A percentile compares a stretch with the other conserved stretches of the same genome.
Conservation (phyloP, 306 rosid species). For the Quercus engelmannii region DNA sequence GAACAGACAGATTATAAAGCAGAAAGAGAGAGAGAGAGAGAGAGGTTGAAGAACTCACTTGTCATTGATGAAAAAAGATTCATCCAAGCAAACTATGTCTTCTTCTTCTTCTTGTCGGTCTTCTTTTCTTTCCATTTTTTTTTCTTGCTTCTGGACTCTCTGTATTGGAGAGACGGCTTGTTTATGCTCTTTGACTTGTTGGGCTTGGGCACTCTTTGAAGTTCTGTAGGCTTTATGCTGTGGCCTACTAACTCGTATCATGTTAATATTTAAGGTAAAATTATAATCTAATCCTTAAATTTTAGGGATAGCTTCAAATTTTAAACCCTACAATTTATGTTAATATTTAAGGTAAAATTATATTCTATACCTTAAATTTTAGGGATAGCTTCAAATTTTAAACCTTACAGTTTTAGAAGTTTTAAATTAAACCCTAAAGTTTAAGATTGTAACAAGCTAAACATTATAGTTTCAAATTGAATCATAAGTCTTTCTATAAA, state of each 20-base stretch:
- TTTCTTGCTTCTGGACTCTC: background rate
- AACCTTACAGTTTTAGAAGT: too few species aligned
- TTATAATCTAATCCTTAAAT: too few species aligned
- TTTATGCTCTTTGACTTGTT: background rate
- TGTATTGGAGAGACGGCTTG: background rate
- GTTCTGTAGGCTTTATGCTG: background rate
- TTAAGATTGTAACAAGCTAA: too few species aligned
- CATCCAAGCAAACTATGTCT: constrained; percentile 71
- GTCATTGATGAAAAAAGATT: constrained; percentile 71
- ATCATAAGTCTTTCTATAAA: too few species aligned
- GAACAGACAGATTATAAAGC: background rate
- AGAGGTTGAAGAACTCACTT: constrained; percentile 36
- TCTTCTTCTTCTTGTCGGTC: constrained; percentile 56
- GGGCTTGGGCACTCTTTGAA: background rate
- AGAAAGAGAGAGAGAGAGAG: background rate
- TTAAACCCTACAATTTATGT: too few species aligned
- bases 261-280: too few species aligned
- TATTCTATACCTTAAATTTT: too few species aligned
- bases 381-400: too few species aligned
- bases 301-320: too few species aligned
- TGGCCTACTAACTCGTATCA: background rate
- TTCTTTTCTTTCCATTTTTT: constrained; percentile 8
- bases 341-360: too few species aligned
- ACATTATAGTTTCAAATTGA: too few species aligned
- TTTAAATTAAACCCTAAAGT: too few species aligned